Percentiles rank a stretch among this genome's conserved stretches.
Evolutionary conservation across 352 stramenopile genomes (phyloP).

Genomic region (Aphanomyces cochlioides): DNA sequence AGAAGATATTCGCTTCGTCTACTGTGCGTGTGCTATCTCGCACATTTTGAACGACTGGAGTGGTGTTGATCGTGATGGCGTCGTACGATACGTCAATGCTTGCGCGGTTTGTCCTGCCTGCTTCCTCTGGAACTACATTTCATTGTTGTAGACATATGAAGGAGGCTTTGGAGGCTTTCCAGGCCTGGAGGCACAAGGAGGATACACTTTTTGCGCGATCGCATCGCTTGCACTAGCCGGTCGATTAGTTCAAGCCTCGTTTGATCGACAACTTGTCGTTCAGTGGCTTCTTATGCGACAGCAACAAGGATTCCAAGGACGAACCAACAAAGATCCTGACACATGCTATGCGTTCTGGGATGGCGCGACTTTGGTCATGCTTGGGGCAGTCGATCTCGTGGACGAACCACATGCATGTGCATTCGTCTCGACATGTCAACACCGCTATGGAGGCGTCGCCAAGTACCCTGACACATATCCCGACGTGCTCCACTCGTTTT

Average conservation of each 20-base stretch:
- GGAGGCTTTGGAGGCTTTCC: slow-evolving; percentile 69
- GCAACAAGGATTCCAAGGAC: slow-evolving; percentile 82
- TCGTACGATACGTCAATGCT: slow-evolving; percentile 79
- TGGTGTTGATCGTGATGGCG: slow-evolving; percentile 53
- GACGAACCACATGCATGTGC: slow-evolving; percentile 57
- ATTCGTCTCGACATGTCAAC: slow-evolving; percentile 86
- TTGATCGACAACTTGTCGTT: slow-evolving; percentile 61
- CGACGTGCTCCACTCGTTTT: slow-evolving; percentile 91
- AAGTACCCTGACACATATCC: slow-evolving; percentile 43
- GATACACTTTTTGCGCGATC: slow-evolving; percentile 68
- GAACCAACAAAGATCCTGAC: slow-evolving; percentile 88
- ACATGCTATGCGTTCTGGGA: slow-evolving; percentile 93
- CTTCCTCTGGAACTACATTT: slow-evolving; percentile 29
- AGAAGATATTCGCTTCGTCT: slow-evolving; percentile 87
- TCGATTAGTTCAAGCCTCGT: slow-evolving; percentile 61
- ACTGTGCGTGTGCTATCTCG: slow-evolving; percentile 84
- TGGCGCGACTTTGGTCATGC: slow-evolving; percentile 77
- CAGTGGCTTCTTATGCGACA: slow-evolving; percentile 83
- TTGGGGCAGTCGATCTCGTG: slow-evolving; percentile 75
- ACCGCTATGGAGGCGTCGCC: slow-evolving; percentile 48
- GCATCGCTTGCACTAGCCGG: slow-evolving; percentile 66
- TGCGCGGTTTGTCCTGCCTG: slow-evolving; percentile 53
- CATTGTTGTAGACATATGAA: slow-evolving; percentile 59
- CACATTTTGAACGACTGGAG: slow-evolving; percentile 85
- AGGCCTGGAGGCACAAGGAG: slow-evolving; percentile 67